Percentiles rank a stretch among this genome's conserved stretches.
phyloP scores from a whole-genome alignment of 805 yeast species.

The Candida koratica region DNA sequence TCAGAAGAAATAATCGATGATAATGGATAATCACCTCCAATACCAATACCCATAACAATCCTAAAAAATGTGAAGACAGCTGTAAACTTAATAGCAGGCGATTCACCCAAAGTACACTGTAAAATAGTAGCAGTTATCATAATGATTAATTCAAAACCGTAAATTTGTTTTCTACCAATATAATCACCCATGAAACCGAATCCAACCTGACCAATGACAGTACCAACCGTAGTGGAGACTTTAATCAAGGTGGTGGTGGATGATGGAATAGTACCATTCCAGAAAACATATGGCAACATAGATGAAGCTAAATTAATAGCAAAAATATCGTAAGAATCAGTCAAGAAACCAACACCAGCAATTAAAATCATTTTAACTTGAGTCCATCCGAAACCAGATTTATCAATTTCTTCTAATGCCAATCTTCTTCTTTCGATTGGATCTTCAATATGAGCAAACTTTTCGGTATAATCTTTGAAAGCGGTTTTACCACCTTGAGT shows the following conservation, averaged over 20 bases:
- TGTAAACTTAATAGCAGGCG: slow-evolving; percentile 68
- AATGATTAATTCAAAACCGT: slow-evolving; percentile 81
- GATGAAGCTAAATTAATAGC: slow-evolving; percentile 80
- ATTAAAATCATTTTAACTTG: slow-evolving; percentile 77
- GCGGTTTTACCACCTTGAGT: slow-evolving; percentile 77
- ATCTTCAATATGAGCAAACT: slow-evolving; percentile 77
- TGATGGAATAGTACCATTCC: slow-evolving; percentile 65
- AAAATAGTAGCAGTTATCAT: slow-evolving; percentile 77
- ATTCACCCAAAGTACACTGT: slow-evolving; percentile 69
- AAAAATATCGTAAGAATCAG: slow-evolving; percentile 90
- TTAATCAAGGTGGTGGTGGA: slow-evolving; percentile 75
- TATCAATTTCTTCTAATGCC: slow-evolving; percentile 80
- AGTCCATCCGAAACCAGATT: slow-evolving; percentile 76
- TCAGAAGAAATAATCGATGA: slow-evolving; percentile 92
- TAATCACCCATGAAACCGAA: slow-evolving; percentile 81
- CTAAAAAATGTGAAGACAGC: slow-evolving; percentile 76
- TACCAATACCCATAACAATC: slow-evolving; percentile 91
- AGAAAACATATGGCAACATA: slow-evolving; percentile 75
- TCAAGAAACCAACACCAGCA: slow-evolving; percentile 90
- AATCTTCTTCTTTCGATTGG: slow-evolving; percentile 84
- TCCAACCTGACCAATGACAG: slow-evolving; percentile 84
- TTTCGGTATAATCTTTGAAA: slow-evolving; percentile 76
- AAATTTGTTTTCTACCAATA: slow-evolving; percentile 81
- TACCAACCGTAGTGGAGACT: slow-evolving; percentile 90
- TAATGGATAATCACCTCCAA: slow-evolving; percentile 95